Base-by-base conservation (phyloP, 805 yeast species). In the Kregervanrija pseudodelftensis region DNA sequence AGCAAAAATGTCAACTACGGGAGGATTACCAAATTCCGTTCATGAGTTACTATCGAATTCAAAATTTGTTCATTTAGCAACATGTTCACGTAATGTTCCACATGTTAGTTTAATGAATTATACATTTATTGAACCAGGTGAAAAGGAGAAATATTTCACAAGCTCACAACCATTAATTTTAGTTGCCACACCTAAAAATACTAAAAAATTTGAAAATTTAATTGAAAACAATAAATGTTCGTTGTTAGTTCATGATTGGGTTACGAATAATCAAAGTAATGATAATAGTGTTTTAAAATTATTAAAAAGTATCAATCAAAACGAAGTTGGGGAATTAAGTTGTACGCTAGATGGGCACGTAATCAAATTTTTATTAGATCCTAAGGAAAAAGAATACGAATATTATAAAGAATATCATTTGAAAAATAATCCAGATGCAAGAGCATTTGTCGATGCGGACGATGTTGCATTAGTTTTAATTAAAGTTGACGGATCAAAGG, bases 71-170 rank as follows among this genome's bases (percentile, higher is more conserved):
- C 97, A 90, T 61, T 70, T 90, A 39, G 97, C 91, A 2, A 91
- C 98, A 2, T 77, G 88, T 47, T 68, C 61, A 9, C 49, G 61
- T 8, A 74, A 85, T 37, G 63, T 78, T 38, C 98, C 98, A 5
- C 93, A 90, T 49, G 95, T 89, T 3, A 77, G 93, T 14, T 71
- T 91, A 50, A 91, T 91, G 98, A 91, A 87, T 65, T 91, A 86
- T 64, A 80, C 90, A 4, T 86, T 80, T 59, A 64, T 82, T 15
- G 68, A 72, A 5, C 60, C 72, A 5, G 57, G 60, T 13, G 63
- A 67, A 22, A 57, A 68, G 0, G 37, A 42, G 36, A 16, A 43
- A 8, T 28, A 42, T 11, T 39, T 71, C 51, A 50, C 36, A 44
- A 33, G 30, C 7, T 32, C 41, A 3, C 30, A 50, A 11, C 44